Conservation (phyloP, 2,329 filamentous ascomycete species). For the Hypoxylon sp. region DNA sequence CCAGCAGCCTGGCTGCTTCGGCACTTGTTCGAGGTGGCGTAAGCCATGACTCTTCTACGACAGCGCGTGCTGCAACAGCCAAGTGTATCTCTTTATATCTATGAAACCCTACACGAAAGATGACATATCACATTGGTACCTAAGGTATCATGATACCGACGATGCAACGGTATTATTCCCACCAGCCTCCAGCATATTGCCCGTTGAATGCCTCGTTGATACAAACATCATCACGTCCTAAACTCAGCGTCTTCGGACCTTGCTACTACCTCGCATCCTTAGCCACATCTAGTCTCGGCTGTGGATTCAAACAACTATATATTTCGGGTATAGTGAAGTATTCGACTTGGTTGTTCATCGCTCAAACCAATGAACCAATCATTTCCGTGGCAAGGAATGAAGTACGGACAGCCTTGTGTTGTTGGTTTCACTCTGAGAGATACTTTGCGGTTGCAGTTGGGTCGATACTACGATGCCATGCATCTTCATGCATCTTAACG, state of each 20-base stretch:
- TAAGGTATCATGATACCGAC: neutral
- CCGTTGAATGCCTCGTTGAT: neutral
- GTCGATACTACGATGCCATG: neutral
- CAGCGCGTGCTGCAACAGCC: neutral
- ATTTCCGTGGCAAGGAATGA: neutral
- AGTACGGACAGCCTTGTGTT: neutral
- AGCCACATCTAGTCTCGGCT: neutral
- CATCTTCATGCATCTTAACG: neutral
- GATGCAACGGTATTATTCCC: neutral
- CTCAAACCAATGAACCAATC: neutral
- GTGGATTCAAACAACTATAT: neutral
- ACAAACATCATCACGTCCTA: neutral
- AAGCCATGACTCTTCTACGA: slow-evolving; percentile 1
- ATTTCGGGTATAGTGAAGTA: neutral
- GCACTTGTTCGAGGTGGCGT: slow-evolving; percentile 4
- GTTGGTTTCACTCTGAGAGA: neutral
- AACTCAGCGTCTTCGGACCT: neutral
- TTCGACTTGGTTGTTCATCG: neutral
- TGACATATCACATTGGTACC: neutral
- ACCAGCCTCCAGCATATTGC: neutral
- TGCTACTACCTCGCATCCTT: neutral
- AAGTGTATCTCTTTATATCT: neutral
- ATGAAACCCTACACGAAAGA: slow-evolving; percentile 7
- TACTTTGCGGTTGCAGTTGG: neutral
- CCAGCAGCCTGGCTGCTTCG: slow-evolving; percentile 3